Evolutionary conservation across 768 basidiomycete species (phyloP).

Genomic region (Boletus eberwhitei): DNA sequence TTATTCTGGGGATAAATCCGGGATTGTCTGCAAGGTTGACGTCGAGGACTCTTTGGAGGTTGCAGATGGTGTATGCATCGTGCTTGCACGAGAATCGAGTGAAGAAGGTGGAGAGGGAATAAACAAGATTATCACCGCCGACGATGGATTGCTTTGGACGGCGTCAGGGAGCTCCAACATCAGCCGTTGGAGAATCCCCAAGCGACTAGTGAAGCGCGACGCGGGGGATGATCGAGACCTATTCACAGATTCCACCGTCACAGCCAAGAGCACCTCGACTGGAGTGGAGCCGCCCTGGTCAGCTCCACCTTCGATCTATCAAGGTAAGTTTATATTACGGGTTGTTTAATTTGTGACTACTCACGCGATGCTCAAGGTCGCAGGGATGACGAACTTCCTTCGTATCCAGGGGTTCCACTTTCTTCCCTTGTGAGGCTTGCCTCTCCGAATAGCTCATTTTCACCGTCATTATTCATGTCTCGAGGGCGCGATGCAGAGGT

Average conservation of each 20-base stretch:
- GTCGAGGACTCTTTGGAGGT: conserved; percentile 78
- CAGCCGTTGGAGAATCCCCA: conserved; percentile 73
- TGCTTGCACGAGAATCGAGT: conserved; percentile 69
- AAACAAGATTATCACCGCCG: conserved; percentile 77
- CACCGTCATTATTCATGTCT: conserved; percentile 32
- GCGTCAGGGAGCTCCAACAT: conserved; percentile 81
- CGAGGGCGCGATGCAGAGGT: conserved; percentile 69
- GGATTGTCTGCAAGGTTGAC: conserved; percentile 90
- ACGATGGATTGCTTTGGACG: conserved; percentile 87
- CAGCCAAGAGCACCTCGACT: conserved; percentile 9
- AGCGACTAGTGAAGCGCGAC: conserved; percentile 32
- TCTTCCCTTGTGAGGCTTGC: conserved; percentile 66
- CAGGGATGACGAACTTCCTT: conserved; percentile 26
- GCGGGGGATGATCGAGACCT: conserved; percentile 12
- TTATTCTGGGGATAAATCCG: conserved; percentile 92
- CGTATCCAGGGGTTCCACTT: conserved; percentile 63
- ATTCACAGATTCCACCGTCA: conserved; percentile 10
- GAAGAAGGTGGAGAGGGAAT: conserved; percentile 59
- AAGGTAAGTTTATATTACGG: conserved; percentile 17
- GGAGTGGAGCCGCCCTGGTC: conserved; percentile 20
- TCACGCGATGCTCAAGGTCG: conserved; percentile 19
- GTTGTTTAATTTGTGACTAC: not conserved
- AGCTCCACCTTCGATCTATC: conserved; percentile 6
- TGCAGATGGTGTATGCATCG: conserved; percentile 84
- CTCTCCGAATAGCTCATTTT: conserved; percentile 63